Evolutionary conservation across 495 filamentous ascomycete genomes (phyloP).

Genomic region (Penicillium malachiteum): DNA sequence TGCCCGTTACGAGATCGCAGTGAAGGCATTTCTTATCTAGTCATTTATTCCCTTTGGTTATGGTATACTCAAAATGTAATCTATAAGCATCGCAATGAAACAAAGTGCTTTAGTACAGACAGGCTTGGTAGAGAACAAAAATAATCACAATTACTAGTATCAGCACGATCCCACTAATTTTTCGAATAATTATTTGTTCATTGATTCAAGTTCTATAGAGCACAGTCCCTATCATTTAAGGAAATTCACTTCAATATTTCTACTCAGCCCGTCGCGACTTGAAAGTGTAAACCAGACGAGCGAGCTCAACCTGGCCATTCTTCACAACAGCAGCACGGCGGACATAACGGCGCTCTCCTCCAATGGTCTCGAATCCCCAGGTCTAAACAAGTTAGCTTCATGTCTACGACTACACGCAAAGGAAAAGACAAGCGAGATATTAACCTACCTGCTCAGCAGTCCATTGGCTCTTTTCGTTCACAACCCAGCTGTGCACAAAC

Average conservation of each 20-base stretch:
- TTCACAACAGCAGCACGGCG: slow-evolving; percentile 65
- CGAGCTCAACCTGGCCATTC: slow-evolving; percentile 57
- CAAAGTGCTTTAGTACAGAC: background rate
- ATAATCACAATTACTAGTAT: no score
- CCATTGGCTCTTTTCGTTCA: slow-evolving; percentile 43
- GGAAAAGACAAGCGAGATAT: slow-evolving; percentile 2
- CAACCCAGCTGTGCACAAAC: slow-evolving; percentile 48
- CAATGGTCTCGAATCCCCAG: slow-evolving; percentile 62
- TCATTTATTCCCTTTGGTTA: background rate
- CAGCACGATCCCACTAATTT: no score
- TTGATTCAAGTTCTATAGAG: background rate
- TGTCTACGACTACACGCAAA: background rate
- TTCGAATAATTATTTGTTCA: no score
- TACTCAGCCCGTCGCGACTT: slow-evolving; percentile 13
- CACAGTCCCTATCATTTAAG: background rate
- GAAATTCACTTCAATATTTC: background rate
- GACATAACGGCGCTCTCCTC: slow-evolving; percentile 64
- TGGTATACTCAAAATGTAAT: slow-evolving; percentile 4
- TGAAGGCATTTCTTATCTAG: slow-evolving; percentile 1
- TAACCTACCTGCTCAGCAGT: slow-evolving; percentile 50
- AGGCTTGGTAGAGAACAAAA: no score
- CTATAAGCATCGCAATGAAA: background rate
- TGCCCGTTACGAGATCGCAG: background rate
- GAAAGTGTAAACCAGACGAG: slow-evolving; percentile 75
- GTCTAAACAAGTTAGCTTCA: slow-evolving; percentile 34